Percentiles rank a stretch among this genome's conserved stretches.
phyloP scores from a whole-genome alignment of 23 red algal species.

The Gracilaria caudata region DNA sequence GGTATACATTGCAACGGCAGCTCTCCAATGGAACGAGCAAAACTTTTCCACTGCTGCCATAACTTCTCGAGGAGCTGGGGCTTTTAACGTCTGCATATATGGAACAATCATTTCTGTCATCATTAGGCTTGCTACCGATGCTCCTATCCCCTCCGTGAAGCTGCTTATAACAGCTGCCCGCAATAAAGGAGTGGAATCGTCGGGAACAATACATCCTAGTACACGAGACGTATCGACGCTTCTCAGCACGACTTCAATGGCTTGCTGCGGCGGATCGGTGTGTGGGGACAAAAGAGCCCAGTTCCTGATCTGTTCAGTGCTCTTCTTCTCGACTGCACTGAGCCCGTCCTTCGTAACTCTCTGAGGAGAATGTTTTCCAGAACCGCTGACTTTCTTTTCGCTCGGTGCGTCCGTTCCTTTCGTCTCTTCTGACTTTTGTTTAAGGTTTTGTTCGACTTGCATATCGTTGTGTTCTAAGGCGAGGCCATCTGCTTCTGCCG shows the following conservation, averaged over 20 bases:
- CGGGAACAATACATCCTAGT: conserved; percentile 11
- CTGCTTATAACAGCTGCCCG: conserved; percentile 40
- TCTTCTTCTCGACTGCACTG: not conserved
- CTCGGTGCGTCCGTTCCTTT: not conserved
- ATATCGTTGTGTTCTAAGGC: not conserved
- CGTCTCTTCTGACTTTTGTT: not conserved
- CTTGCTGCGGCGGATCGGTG: conserved; percentile 19
- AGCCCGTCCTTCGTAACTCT: not conserved
- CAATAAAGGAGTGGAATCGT: not conserved
- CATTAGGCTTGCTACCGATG: conserved; percentile 14
- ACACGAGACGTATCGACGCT: not conserved
- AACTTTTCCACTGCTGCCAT: conserved; percentile 57
- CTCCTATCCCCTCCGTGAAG: conserved; percentile 17
- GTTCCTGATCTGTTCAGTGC: conserved; percentile 6
- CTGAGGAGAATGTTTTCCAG: not conserved
- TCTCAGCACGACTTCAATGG: not conserved
- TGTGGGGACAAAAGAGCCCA: conserved; percentile 44
- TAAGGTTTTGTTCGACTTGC: not conserved
- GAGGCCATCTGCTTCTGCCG: too few relatives aligned
- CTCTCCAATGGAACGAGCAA: conserved; percentile 42
- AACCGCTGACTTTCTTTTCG: not conserved
- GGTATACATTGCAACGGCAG: conserved; percentile 27
- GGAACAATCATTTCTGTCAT: conserved; percentile 30
- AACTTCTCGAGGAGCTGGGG: conserved; percentile 62
- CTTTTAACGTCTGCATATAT: conserved; percentile 10